Evolutionary conservation across 257 asterid species (phyloP), one percentile per base, ranked within the genome.

Genomic region (Solanum rostratum): DNA sequence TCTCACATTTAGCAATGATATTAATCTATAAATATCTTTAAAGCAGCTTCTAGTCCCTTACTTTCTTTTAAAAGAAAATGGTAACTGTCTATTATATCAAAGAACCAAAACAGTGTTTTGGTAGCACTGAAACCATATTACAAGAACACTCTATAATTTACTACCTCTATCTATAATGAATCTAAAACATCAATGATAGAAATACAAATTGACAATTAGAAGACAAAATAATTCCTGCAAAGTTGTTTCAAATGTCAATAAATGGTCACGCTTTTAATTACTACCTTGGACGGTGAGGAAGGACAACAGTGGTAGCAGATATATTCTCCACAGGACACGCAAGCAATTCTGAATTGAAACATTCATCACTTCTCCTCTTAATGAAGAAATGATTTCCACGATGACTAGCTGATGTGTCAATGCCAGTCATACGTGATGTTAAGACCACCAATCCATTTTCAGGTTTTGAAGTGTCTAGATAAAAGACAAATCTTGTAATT

Each of bases 261-360:
- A 37, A 33, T 22, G 71, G n/a, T 29, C 27, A 69, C 22, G 46
- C 45, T 65, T 41, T 14, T 53, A 18, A 43, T 24, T 24, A 83
- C 89, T 92, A 96, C 99, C 98, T 93, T 83, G 97, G 93, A 57
- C 97, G 89, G 85, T 96, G 99, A 54, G 97, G 97, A 89, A 96
- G 97, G 73, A 96, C 85, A 85, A 93, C 86, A 71, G 86, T 89
- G 52, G 91, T 88, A 50, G 89, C 91, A 81, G 95, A 91, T 89
- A 91, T 87, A 89, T 96, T 87, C 85, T 95, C 93, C 80, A 93
- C 84, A 22, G 96, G 97, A 89, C 99, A 96, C 78, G 91, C 97
- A 86, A 95, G 91, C 84, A 96, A 82, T 88, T 96, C 98, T 14
- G 98, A 94, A 87, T 96, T 96, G 87, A 88, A 93, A 89, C 96